Conservation (phyloP, 169 alveolate genomes). For the Plasmodium coatneyi region DNA sequence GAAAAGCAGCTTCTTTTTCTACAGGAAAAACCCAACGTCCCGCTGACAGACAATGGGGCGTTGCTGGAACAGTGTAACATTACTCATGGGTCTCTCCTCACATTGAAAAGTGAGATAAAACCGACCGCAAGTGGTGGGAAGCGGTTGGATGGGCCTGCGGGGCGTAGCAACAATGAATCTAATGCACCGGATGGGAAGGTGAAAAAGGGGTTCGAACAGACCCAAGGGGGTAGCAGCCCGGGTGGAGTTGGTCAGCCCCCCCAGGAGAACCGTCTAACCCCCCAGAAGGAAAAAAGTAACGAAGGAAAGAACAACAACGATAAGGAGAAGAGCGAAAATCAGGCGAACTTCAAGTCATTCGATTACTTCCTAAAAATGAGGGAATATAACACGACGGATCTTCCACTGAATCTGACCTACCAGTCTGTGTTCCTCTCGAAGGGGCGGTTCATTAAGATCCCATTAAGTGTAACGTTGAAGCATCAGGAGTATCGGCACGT, state of each 20-base stretch:
- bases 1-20: constrained; percentile 29
- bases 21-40: background rate
- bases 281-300: background rate
- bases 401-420: constrained; percentile 78
- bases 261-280: background rate
- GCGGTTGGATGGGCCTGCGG: background rate
- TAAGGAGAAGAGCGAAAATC: background rate
- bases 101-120: constrained; percentile 29
- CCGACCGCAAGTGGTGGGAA: background rate
- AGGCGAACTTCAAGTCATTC: constrained; percentile 86
- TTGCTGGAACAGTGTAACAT: background rate
- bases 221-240: background rate
- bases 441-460: constrained; percentile 84
- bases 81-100: constrained; percentile 22
- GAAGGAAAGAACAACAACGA: background rate
- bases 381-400: constrained; percentile 82
- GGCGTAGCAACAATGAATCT: background rate
- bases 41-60: background rate
- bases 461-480: constrained; percentile 95
- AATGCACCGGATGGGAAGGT: background rate
- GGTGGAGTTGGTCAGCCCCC: background rate
- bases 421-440: constrained; percentile 19
- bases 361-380: constrained; percentile 87
- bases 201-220: background rate
- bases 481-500: constrained; percentile 97